A percentile compares a stretch with the other conserved stretches of the same genome.
phyloP scores from a whole-genome alignment of 495 filamentous ascomycete species.

The Hyphodiscus hymeniophilus region DNA sequence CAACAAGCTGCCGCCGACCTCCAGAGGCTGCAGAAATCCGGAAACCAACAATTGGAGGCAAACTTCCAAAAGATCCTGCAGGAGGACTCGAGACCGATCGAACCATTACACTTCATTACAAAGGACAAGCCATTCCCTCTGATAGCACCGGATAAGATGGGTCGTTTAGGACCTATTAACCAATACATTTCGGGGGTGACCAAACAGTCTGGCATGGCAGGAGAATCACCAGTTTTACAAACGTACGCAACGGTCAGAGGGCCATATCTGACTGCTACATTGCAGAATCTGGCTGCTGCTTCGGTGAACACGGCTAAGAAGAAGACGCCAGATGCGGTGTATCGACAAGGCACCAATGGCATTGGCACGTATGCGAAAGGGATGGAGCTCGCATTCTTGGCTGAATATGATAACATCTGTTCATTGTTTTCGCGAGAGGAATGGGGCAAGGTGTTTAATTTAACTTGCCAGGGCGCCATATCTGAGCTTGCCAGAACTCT shows the following conservation, averaged over 20 bases:
- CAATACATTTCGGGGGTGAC: conserved; percentile 32
- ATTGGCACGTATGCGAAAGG: conserved; percentile 84
- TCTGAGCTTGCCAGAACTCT: conserved; percentile 78
- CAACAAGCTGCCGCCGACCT: conserved; percentile 83
- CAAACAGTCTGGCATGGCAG: conserved; percentile 20
- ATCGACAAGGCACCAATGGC: conserved; percentile 85
- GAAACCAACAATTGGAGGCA: conserved; percentile 72
- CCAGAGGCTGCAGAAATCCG: conserved; percentile 63
- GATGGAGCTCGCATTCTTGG: conserved; percentile 74
- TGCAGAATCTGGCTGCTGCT: conserved; percentile 80
- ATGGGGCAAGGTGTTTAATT: conserved; percentile 67
- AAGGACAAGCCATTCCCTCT: conserved; percentile 55
- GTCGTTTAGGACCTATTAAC: conserved; percentile 41
- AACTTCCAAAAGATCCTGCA: conserved; percentile 67
- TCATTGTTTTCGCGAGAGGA: conserved; percentile 77
- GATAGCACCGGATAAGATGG: conserved; percentile 41
- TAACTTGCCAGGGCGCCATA: conserved; percentile 68
- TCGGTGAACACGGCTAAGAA: conserved; percentile 84
- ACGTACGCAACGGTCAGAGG: conserved; percentile 82
- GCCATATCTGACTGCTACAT: conserved; percentile 68
- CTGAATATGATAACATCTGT: conserved; percentile 84
- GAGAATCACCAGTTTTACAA: conserved; percentile 55
- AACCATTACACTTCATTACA: conserved; percentile 89
- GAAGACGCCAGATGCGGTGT: conserved; percentile 68
- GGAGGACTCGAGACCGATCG: conserved; percentile 65